Base-by-base conservation (phyloP, 78 protist genomes). In the Cavenderia fasciculata region DNA sequence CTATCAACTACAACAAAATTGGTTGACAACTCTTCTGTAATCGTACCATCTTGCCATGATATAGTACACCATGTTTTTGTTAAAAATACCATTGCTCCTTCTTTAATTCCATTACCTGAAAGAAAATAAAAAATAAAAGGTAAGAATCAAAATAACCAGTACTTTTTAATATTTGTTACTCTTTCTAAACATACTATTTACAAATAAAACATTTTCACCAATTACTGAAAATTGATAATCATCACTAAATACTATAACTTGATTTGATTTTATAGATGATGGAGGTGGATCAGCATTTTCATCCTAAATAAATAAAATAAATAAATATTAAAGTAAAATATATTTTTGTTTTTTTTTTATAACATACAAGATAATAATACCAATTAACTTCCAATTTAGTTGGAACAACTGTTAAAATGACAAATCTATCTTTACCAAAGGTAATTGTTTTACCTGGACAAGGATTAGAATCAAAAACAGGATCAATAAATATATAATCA, bases 31-130 rank as follows among this genome's bases (percentile, higher is more conserved):
- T 82, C 90, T n/a, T 16, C 5, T 31, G 77, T 82, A 25, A 43
- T 10, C 54, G 49, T 44, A 10, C 90, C 90, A 82, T 82, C 90
- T 69, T 82, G 90, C 90, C 90, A 82, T 14, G 27, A 61, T 36
- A 68, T 49, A 19, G 4, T 38, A 68, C 25, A 40, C 8, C 8
- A n/a, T 40, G 90, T 33, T 25, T 68, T 54, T 33, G 78, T 82
- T 34, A 33, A 68, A 21, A 36, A 57, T 29, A 82, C 23, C 62
- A 52, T 66, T 7, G 79, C 90, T 44, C 90, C 90, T 56, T 82
- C 38, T 36, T 41, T 40, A 21, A 38, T n/a, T 21, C 44, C 70
- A 7, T 62, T 31, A 52, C 6, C 14, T n/a, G 23, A 34, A 18
- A 61, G 36, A 34, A 33, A 40, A 7, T 41, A 65, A 7, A 41